phyloP scores from a whole-genome alignment of 176 grass and related monocot genomes.

The Avena sativa region DNA sequence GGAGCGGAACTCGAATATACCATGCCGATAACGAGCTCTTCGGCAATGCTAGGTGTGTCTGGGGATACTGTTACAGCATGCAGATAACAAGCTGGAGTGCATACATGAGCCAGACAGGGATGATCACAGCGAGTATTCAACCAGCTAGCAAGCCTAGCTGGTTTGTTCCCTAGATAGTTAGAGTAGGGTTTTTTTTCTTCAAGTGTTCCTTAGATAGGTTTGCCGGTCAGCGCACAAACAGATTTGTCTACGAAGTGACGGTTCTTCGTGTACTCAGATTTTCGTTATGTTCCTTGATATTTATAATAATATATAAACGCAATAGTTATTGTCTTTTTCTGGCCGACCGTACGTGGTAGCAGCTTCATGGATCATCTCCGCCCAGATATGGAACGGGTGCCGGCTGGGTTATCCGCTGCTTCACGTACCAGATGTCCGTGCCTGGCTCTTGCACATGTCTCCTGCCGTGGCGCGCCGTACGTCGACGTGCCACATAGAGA shows the following conservation, averaged over 20 bases:
- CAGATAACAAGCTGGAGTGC: not conserved
- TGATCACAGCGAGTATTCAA: not conserved
- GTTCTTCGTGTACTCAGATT: too few species aligned
- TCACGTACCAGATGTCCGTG: not conserved
- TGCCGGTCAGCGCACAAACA: not conserved
- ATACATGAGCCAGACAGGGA: not conserved
- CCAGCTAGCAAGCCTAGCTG: not conserved
- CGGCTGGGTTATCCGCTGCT: not conserved
- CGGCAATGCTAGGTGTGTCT: not conserved
- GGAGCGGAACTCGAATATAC: slow-evolving; percentile 4
- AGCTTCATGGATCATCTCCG: not conserved
- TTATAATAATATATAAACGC: too few species aligned
- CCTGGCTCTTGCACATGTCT: not conserved
- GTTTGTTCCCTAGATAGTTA: not conserved
- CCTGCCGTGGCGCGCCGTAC: not conserved
- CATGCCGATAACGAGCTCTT: not conserved
- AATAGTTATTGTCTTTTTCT: too few species aligned
- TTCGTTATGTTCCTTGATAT: too few species aligned
- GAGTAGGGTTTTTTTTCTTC: not conserved
- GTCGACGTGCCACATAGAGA: not conserved
- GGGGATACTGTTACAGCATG: slow-evolving; percentile 10
- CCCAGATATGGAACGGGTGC: too few species aligned
- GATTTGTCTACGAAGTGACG: too few species aligned
- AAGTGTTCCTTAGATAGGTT: not conserved
- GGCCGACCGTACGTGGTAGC: too few species aligned